These are phyloP conservation scores for Pilobolus umbonatus DNA, from an alignment of 192 early-diverging fungal genomes.

Conservation along the genomic window DNA sequence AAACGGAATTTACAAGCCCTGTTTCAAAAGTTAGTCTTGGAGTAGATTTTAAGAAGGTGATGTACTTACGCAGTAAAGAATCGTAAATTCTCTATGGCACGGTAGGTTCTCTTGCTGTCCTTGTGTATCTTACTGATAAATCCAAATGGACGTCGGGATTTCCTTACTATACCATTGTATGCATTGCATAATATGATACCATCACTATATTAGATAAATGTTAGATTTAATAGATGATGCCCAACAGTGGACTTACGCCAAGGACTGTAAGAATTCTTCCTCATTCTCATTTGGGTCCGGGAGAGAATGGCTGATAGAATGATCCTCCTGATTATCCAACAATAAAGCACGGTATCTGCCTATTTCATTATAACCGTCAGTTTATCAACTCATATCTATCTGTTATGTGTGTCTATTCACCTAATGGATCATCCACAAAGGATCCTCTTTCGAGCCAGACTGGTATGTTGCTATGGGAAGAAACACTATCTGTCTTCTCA, in stretches of 20 bases:
- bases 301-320: constrained; percentile 3
- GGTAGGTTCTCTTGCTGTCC: constrained; percentile 47
- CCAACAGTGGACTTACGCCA: constrained; percentile 33
- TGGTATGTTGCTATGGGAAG: constrained; percentile 7
- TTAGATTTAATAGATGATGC: neutral
- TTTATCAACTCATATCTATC: neutral
- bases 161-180: constrained; percentile 46
- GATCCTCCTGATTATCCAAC: constrained; percentile 30
- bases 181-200: constrained; percentile 47
- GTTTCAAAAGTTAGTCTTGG: neutral
- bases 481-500: neutral
- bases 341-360: constrained; percentile 50
- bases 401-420: constrained; percentile 10
- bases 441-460: constrained; percentile 30
- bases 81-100: constrained; percentile 51
- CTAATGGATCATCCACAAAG: constrained; percentile 27
- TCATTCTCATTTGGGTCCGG: constrained; percentile 34
- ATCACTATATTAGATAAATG: constrained; percentile 24
- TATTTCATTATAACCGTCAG: constrained; percentile 1
- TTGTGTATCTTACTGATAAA: constrained; percentile 53
- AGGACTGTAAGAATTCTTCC: constrained; percentile 39
- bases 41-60: neutral
- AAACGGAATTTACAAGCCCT: constrained; percentile 58
- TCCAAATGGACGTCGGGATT: constrained; percentile 52
- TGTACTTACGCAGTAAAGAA: constrained; percentile 53